Base-by-base conservation (phyloP, 2,329 filamentous ascomycete genomes). In the Monosporascus sp. region DNA sequence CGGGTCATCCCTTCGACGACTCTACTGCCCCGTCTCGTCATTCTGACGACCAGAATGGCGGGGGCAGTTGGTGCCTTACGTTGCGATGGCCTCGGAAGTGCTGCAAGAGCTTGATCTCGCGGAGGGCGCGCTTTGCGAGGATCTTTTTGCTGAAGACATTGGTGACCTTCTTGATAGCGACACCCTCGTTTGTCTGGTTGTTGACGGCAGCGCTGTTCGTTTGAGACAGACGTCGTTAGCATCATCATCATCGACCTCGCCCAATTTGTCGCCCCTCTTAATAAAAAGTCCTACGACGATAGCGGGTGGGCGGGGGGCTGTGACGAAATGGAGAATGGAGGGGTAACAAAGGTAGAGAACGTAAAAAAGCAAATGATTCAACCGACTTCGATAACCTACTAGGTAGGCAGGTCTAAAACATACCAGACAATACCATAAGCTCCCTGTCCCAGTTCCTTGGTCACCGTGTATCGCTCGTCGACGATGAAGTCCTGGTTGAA, bases 111-210 rank as follows among this genome's bases (percentile, higher is more conserved):
- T 97, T 99, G 76, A 99, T 97, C 78, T 99, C 94, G 73, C 94
- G 86, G 79, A 99, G 75, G 49, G 94, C 94, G 68, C 94, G 89
- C 85, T 99, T 99, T 66, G 94, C 94, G 62, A 99, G 82, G 64
- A 99, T 99, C 85, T 97, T 97, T 79, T 99, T 99, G 82, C 91
- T 97, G 76, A 99, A 99, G 66, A 99, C 93, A 88, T 99, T 99
- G 78, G 94, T 99, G 71, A 99, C 91, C 77, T 99, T 99, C 77
- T 99, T 99, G 80, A 99, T 94, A 66, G 94, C 94, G 58, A 99
- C 92, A 41, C 93, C 92, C 71, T 99, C 94, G 67, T 85, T 87
- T 35, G 89, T 95, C 72, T 91, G 85, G 70, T 85, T 87, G 79
- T 97, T 97, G 61, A 91, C 89, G 52, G 94, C 94, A 56, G 94